Percentiles rank a stretch among this genome's conserved stretches.
Conservation (phyloP, 2,329 filamentous ascomycete species). For the Apiospora phragmitis region DNA sequence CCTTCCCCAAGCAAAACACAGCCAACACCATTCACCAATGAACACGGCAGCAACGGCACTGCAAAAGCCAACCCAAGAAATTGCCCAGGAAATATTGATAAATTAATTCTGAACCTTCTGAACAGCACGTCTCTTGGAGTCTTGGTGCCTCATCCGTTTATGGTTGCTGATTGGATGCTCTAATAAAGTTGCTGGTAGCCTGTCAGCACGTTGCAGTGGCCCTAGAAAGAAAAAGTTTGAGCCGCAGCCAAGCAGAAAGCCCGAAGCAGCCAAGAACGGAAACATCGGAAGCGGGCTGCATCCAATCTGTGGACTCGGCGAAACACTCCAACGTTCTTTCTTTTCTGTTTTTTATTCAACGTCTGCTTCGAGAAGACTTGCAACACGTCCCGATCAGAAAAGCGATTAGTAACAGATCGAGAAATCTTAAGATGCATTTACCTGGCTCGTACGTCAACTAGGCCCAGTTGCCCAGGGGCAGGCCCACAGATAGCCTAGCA, state of each 20-base stretch:
- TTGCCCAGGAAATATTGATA: neutral
- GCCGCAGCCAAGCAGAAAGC: neutral
- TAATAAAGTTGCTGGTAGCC: neutral
- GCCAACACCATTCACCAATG: neutral
- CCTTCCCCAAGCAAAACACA: no score
- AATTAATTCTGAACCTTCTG: neutral
- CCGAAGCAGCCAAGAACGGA: no score
- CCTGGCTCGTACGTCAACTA: constrained; percentile 1
- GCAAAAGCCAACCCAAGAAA: neutral
- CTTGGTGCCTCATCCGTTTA: no score
- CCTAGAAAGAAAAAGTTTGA: neutral
- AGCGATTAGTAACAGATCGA: neutral
- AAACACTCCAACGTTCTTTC: neutral
- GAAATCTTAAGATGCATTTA: neutral
- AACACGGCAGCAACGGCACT: neutral
- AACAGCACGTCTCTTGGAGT: neutral
- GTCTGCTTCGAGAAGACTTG: neutral
- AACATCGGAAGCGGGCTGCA: neutral
- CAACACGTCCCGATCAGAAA: neutral
- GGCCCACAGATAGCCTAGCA: neutral
- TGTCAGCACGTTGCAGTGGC: neutral
- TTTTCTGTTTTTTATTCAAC: no score
- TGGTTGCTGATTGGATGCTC: neutral
- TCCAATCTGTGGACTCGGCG: neutral
- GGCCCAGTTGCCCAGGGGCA: neutral